A percentile compares a stretch with the other conserved stretches of the same genome.
These are phyloP conservation scores for Calycina herbarum DNA, from an alignment of 2,329 filamentous ascomycete genomes.

Conservation along the genomic window DNA sequence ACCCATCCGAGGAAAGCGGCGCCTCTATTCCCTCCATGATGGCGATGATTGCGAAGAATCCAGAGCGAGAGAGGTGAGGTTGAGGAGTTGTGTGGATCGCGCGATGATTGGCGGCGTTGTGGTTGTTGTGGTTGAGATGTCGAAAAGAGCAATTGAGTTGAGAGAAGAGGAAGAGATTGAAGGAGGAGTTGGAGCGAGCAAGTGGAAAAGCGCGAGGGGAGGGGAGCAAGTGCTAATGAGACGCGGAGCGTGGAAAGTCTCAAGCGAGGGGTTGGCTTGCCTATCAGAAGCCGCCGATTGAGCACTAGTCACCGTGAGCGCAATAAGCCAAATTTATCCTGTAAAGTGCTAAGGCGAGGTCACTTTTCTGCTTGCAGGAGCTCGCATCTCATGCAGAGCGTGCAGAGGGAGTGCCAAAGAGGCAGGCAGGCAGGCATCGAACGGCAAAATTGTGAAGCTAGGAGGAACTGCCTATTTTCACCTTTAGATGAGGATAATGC, in stretches of 20 bases:
- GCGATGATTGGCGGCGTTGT: background rate
- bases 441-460: background rate
- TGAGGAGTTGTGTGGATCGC: background rate
- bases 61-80: background rate
- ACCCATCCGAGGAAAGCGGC: constrained; percentile 25
- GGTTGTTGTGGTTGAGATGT: background rate
- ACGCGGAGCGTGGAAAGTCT: background rate
- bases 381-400: background rate
- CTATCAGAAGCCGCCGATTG: constrained; percentile 1
- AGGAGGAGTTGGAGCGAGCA: background rate
- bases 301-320: background rate
- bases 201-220: constrained; percentile 1
- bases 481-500: constrained; percentile 11
- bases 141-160: background rate
- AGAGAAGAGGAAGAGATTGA: background rate
- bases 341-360: background rate
- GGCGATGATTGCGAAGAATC: background rate
- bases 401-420: constrained; percentile 1
- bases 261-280: constrained; percentile 5
- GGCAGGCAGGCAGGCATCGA: constrained; percentile 11
- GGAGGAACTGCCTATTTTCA: constrained; percentile 16
- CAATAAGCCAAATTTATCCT: background rate
- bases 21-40: constrained; percentile 17
- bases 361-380: background rate
- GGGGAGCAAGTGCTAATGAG: background rate